These are phyloP conservation scores for Cajanus cajan DNA, from an alignment of 306 rosid species.

Conservation along the genomic window DNA sequence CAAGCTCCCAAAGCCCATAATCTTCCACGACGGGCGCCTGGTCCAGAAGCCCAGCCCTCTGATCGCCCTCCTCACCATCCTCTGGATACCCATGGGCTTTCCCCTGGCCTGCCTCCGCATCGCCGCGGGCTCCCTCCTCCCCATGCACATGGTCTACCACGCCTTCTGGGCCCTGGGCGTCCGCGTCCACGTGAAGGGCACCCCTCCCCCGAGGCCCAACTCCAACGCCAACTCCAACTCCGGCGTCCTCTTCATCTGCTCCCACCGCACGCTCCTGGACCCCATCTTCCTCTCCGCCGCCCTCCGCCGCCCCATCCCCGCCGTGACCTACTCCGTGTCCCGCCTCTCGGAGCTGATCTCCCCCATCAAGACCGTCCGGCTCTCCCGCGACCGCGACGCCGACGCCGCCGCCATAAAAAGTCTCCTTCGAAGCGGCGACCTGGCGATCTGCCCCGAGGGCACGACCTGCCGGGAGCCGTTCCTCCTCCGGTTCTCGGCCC, in stretches of 20 bases:
- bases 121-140: constrained; percentile 74
- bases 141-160: constrained; percentile 66
- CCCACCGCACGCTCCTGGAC: constrained; percentile 76
- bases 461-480: constrained; percentile 88
- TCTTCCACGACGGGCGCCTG: constrained; percentile 84
- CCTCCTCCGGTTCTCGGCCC: constrained; percentile 64
- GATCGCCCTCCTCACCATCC: constrained; percentile 50
- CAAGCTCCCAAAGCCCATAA: constrained; percentile 75
- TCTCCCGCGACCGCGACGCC: constrained; percentile 54
- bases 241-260: constrained; percentile 74
- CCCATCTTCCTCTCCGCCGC: constrained; percentile 83
- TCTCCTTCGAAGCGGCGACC: constrained; percentile 68
- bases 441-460: constrained; percentile 82
- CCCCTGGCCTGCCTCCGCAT: constrained; percentile 66
- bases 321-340: constrained; percentile 76
- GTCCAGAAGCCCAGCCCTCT: constrained; percentile 75
- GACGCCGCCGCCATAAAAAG: constrained; percentile 79
- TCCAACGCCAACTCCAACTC: background rate
- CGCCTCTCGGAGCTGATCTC: constrained; percentile 80
- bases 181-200: constrained; percentile 63
- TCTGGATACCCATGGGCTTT: constrained; percentile 79
- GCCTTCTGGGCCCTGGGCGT: constrained; percentile 79
- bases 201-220: constrained; percentile 56
- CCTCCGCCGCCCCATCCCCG: constrained; percentile 74
- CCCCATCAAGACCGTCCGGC: constrained; percentile 67